A percentile compares a stretch with the other conserved stretches of the same genome.
Evolutionary conservation across 2,329 filamentous ascomycete species (phyloP).

Genomic region (Penicillium olsonii): DNA sequence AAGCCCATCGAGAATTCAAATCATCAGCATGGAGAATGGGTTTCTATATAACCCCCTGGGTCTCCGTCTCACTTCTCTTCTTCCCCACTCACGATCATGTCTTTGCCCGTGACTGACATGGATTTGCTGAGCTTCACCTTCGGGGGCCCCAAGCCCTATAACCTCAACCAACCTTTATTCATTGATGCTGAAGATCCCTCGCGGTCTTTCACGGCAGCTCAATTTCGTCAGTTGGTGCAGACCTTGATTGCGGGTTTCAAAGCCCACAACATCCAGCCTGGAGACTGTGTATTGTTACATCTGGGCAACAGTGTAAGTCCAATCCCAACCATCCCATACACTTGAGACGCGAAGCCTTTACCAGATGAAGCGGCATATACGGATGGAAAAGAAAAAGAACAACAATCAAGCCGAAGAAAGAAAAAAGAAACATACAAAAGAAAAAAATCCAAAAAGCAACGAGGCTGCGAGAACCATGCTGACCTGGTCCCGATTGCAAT

Average conservation of each 20-base stretch:
- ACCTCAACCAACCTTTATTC: conserved; percentile 42
- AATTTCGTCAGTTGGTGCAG: conserved; percentile 38
- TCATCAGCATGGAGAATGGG: neutral
- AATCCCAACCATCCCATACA: neutral
- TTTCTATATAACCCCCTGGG: neutral
- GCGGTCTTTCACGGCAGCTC: conserved; percentile 37
- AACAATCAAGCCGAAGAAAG: no score
- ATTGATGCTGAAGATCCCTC: conserved; percentile 45
- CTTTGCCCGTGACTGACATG: conserved; percentile 17
- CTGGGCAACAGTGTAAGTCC: conserved; percentile 44
- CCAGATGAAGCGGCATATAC: neutral
- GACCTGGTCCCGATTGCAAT: conserved; percentile 14
- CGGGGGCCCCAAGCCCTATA: conserved; percentile 35
- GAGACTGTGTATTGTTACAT: conserved; percentile 48
- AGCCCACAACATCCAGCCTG: conserved; percentile 38
- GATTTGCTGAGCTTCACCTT: conserved; percentile 48
- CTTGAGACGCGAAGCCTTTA: neutral
- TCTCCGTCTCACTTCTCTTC: neutral
- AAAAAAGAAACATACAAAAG: neutral
- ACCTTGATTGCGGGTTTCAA: conserved; percentile 45
- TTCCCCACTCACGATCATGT: conserved; percentile 1
- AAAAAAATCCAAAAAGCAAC: no score
- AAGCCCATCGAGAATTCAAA: neutral
- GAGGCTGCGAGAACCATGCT: conserved; percentile 15
- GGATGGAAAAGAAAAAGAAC: neutral